A percentile compares a stretch with the other conserved stretches of the same genome.
phyloP scores from a whole-genome alignment of 2,329 filamentous ascomycete species.

The Colletotrichum tabaci region DNA sequence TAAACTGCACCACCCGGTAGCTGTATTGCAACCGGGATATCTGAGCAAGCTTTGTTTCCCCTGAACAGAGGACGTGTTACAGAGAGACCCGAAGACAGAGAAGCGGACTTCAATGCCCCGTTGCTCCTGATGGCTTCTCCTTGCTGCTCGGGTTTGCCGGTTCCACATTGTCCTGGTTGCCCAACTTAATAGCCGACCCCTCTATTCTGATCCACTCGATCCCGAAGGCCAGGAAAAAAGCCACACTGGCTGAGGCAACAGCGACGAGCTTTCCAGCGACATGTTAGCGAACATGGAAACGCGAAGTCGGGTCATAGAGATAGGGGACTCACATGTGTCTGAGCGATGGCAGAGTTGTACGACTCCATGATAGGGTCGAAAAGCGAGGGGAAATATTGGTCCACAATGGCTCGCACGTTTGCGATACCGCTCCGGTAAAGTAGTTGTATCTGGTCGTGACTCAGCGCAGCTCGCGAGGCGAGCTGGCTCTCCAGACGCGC shows the following conservation, averaged over 20 bases:
- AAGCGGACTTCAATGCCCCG: not conserved
- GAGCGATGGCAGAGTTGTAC: no score
- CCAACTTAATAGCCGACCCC: constrained; percentile 1
- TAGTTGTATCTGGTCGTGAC: constrained; percentile 6
- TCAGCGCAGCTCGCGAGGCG: constrained; percentile 10
- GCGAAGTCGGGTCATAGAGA: no score
- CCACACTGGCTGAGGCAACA: constrained; percentile 7
- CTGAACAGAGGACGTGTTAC: not conserved
- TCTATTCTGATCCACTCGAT: constrained; percentile 9
- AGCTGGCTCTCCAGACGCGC: constrained; percentile 24
- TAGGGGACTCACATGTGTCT: no score
- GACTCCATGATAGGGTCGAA: constrained; percentile 53
- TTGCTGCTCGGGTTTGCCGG: not conserved
- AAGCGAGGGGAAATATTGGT: constrained; percentile 53
- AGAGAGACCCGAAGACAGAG: not conserved
- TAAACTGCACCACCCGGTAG: not conserved
- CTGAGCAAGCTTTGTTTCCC: not conserved
- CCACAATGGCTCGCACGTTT: constrained; percentile 42
- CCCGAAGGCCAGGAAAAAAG: constrained; percentile 7
- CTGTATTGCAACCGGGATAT: not conserved
- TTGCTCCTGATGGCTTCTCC: not conserved
- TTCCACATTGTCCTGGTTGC: constrained; percentile 4
- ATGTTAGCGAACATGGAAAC: not conserved
- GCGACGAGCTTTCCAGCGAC: constrained; percentile 2
- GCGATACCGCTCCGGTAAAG: constrained; percentile 6